A percentile compares a stretch with the other conserved stretches of the same genome.
phyloP scores from a whole-genome alignment of 2,329 filamentous ascomycete species.

The Colletotrichum cuscutae region DNA sequence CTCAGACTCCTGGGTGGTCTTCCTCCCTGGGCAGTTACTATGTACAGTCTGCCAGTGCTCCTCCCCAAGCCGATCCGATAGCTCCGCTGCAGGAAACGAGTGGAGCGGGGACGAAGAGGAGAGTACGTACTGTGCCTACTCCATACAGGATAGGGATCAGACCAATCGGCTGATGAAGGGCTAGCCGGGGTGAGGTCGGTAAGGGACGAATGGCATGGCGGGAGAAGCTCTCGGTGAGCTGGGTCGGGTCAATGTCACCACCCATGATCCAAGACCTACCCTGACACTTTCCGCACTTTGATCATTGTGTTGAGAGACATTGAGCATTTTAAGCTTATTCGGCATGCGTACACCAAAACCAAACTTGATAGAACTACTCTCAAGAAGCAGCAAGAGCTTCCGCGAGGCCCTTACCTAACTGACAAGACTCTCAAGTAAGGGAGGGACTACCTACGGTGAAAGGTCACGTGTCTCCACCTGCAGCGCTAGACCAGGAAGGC shows the following conservation, averaged over 20 bases:
- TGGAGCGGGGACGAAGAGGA: not conserved
- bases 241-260: not conserved
- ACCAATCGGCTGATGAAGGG: slow-evolving; percentile 8
- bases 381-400: not conserved
- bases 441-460: not conserved
- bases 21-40: not conserved
- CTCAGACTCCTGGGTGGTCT: not conserved
- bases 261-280: slow-evolving; percentile 6
- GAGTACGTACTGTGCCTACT: too few species aligned
- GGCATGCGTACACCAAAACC: not conserved
- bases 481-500: slow-evolving; percentile 17
- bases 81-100: slow-evolving; percentile 27
- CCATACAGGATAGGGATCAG: not conserved
- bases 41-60: not conserved
- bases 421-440: too few species aligned
- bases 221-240: slow-evolving; percentile 2
- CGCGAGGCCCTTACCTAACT: not conserved
- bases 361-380: not conserved
- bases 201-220: not conserved
- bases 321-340: not conserved
- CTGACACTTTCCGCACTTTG: not conserved
- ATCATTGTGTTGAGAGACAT: not conserved
- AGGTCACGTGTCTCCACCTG: slow-evolving; percentile 26
- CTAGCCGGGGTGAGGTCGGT: slow-evolving; percentile 5
- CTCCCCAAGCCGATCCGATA: slow-evolving; percentile 20